These are phyloP conservation scores for Schizonepeta tenuifolia DNA, from an alignment of 257 asterid genomes.

Conservation along the genomic window DNA sequence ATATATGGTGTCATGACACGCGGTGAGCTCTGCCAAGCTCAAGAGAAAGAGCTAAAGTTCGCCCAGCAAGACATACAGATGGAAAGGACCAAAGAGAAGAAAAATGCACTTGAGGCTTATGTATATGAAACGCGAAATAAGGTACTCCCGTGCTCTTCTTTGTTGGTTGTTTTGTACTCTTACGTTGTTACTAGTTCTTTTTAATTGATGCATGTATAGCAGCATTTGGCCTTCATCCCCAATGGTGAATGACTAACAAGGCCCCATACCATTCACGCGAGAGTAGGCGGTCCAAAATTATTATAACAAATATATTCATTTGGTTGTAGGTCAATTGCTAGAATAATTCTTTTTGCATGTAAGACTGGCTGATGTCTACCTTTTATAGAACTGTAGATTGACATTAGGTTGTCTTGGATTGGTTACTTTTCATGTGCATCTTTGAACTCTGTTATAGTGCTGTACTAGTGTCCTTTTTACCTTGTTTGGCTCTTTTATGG, in stretches of 20 bases:
- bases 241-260: background rate
- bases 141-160: constrained; percentile 46
- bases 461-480: background rate
- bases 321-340: constrained; percentile 6
- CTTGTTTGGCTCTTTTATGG: constrained; percentile 14
- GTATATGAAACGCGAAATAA: constrained; percentile 93
- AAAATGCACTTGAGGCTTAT: constrained; percentile 91
- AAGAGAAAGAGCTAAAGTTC: constrained; percentile 68
- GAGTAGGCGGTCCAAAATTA: background rate
- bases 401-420: background rate
- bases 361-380: background rate
- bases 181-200: background rate
- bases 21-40: constrained; percentile 67
- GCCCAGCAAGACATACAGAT: constrained; percentile 76
- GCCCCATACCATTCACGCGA: background rate
- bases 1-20: constrained; percentile 66
- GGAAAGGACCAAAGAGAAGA: constrained; percentile 96
- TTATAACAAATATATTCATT: constrained; percentile 5
- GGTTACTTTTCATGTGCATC: constrained; percentile 6
- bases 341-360: background rate
- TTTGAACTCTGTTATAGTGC: constrained; percentile 8
- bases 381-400: constrained; percentile 1
- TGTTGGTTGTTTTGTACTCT: constrained; percentile 12
- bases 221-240: background rate
- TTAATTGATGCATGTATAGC: background rate